Percentiles rank a stretch among this genome's conserved stretches.
These are phyloP conservation scores for Parasitella parasitica DNA, from an alignment of 371 early-diverging fungal genomes.

Conservation along the genomic window DNA sequence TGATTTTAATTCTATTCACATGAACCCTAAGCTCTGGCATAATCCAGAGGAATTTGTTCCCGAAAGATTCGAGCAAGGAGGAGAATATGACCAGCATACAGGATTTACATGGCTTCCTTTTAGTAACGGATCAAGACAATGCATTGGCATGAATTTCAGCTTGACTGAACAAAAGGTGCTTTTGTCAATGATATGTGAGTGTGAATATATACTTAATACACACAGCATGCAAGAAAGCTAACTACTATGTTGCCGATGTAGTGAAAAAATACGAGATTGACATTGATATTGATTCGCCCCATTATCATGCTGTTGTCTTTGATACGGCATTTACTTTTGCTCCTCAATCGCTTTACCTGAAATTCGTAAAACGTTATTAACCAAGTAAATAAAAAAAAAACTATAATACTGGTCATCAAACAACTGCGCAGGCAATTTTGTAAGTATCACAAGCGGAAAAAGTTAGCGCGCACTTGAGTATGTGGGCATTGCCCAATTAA, in stretches of 20 bases:
- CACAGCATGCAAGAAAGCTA: neutral
- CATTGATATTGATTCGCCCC: neutral
- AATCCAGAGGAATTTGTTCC: constrained; percentile 49
- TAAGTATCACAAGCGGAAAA: neutral
- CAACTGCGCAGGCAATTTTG: neutral
- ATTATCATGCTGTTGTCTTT: neutral
- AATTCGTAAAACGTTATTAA: constrained; percentile 1
- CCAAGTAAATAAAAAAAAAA: neutral
- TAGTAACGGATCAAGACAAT: constrained; percentile 52
- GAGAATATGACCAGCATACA: constrained; percentile 25
- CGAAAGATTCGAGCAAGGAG: constrained; percentile 47
- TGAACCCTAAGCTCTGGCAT: constrained; percentile 38
- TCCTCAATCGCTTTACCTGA: neutral
- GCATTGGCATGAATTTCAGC: constrained; percentile 61
- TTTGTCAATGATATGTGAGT: constrained; percentile 49
- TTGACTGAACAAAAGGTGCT: constrained; percentile 56
- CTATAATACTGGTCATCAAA: neutral
- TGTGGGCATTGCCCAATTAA: no score
- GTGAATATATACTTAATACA: no score
- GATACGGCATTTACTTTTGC: neutral
- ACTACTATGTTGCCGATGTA: neutral
- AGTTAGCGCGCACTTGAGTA: constrained; percentile 2
- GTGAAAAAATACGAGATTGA: constrained; percentile 4
- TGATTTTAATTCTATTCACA: constrained; percentile 15
- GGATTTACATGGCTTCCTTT: constrained; percentile 53